Base-by-base conservation (phyloP, 1,139 yeast species). In the Geotrichum europaeum region DNA sequence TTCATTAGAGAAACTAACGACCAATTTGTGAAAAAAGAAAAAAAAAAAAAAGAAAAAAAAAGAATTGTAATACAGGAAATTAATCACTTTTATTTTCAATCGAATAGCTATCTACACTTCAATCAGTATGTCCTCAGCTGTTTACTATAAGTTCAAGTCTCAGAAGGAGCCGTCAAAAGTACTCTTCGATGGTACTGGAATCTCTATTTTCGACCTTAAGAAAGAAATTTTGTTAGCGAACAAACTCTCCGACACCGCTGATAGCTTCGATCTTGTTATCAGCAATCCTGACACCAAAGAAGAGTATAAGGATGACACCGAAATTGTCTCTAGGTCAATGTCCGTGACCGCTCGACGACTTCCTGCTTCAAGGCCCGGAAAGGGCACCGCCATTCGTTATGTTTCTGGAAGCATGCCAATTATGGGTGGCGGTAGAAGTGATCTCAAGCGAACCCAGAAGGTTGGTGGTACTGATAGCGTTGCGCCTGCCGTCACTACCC, bases 151-250 rank as follows among this genome's bases (percentile, higher is more conserved):
- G 72, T 94, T 94, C 75, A 78, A 85, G 65, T 95, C 96, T 52
- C 97, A 92, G 72, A 87, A 85, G 72, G 85, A 83, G 59, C 86
- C 89, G 55, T 84, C 89, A 1, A 83, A 96, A 54, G 84, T 94
- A 54, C 83, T 87, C 58, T 95, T 94, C 72, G 99, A 95, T 73
- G 99, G 99, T 34, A 92, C 98, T 0, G 97, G 98, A 43, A 84
- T 95, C 60, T 89, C 96, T 12, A 96, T 92, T 13, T 94, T 92
- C 76, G 99, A 94, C 72, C 78, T 94, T 65, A 95, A 95, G 75
- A 84, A 94, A 65, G 98, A 94, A 69, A 91, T 94, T 62, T 87
- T 95, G 57, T 74, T 81, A 36, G 90, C 86, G 56, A 94, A 92
- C 74, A 89, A 85, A 68, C 77, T 94, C 25, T 92, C 94, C 3